Percentiles rank a stretch among this genome's conserved stretches.
Conservation (phyloP, 192 early-diverging fungal genomes). For the Umbelopsis sp. region DNA sequence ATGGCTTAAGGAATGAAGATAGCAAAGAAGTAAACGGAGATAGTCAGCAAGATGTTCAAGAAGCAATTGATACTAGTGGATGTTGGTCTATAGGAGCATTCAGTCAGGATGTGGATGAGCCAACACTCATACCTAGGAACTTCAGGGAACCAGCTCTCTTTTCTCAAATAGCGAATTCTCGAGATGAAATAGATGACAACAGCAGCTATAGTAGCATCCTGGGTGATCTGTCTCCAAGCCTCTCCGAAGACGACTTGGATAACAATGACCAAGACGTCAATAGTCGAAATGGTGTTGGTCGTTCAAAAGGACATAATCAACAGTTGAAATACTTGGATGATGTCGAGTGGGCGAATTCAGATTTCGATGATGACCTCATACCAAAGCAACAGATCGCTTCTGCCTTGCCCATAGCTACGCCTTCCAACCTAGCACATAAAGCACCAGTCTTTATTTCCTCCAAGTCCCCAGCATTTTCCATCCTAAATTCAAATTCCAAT, state of each 20-base stretch:
- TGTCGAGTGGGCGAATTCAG: neutral
- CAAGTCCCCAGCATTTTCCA: neutral
- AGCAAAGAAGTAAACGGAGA: neutral
- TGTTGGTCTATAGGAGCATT: slow-evolving; percentile 10
- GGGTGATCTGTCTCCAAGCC: neutral
- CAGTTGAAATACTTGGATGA: neutral
- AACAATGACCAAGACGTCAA: neutral
- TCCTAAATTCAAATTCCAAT: neutral
- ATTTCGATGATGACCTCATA: neutral
- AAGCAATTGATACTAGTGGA: neutral
- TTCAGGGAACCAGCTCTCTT: neutral
- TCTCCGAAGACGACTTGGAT: neutral
- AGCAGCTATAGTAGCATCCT: slow-evolving; percentile 10
- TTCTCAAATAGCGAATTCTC: slow-evolving; percentile 1
- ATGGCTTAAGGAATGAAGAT: neutral
- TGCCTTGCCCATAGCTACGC: neutral
- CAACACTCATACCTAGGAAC: neutral
- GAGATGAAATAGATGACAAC: neutral
- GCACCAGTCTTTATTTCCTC: neutral
- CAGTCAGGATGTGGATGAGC: neutral
- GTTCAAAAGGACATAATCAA: neutral
- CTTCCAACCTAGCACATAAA: neutral
- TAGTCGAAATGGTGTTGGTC: neutral
- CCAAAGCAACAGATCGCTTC: neutral
- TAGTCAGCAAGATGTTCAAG: neutral